phyloP scores from a whole-genome alignment of 352 stramenopile genomes.

The Pythium phragmitis region DNA sequence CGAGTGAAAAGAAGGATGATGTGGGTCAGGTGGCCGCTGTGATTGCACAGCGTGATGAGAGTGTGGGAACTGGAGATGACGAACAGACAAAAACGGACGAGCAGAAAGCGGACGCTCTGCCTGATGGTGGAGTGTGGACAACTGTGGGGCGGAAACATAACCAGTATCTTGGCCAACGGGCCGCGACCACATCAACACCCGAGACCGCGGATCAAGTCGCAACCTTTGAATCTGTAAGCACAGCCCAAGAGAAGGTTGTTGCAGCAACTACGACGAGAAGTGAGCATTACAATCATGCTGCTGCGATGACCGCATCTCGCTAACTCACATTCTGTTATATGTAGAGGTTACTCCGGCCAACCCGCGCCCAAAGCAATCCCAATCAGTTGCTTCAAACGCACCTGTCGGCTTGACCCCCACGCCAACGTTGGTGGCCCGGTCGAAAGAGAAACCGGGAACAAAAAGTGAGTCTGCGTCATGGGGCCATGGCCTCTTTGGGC shows the following conservation, averaged over 20 bases:
- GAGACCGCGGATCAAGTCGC: neutral
- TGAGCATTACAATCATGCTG: neutral
- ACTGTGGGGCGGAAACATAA: constrained; percentile 75
- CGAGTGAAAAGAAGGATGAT: constrained; percentile 1
- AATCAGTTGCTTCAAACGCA: neutral
- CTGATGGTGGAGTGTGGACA: constrained; percentile 53
- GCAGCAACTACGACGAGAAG: neutral
- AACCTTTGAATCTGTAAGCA: neutral
- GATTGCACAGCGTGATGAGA: neutral
- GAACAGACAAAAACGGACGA: neutral
- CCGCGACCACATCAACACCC: constrained; percentile 9
- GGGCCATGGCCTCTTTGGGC: neutral
- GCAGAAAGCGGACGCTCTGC: constrained; percentile 1
- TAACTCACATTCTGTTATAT: neutral
- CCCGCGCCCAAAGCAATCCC: constrained; percentile 3
- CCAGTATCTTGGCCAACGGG: constrained; percentile 25
- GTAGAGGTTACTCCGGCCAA: constrained; percentile 14
- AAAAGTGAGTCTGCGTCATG: constrained; percentile 16
- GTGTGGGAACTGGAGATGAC: neutral
- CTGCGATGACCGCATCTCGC: neutral
- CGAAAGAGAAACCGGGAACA: neutral
- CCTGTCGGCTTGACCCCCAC: neutral
- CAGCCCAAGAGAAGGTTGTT: neutral
- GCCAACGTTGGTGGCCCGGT: neutral
- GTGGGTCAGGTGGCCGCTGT: constrained; percentile 6